These are phyloP conservation scores for Aspergillus mulundensis DNA, from an alignment of 495 filamentous ascomycete species.

Conservation along the genomic window DNA sequence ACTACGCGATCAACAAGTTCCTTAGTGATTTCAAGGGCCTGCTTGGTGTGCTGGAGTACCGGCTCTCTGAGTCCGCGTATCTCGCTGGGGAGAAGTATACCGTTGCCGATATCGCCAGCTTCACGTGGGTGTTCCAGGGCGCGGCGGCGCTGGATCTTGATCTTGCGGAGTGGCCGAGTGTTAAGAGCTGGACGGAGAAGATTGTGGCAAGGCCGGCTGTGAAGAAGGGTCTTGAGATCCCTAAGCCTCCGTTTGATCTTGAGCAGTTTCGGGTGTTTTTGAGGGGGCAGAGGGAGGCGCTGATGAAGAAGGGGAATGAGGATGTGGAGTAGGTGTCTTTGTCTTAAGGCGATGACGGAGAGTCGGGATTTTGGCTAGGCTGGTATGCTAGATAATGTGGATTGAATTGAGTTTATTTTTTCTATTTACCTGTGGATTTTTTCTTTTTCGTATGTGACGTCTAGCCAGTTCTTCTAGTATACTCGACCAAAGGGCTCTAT, in stretches of 20 bases:
- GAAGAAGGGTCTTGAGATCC: constrained; percentile 26
- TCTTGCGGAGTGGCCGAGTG: constrained; percentile 33
- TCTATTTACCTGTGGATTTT: no score
- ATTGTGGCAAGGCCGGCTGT: constrained; percentile 31
- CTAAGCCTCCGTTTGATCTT: constrained; percentile 15
- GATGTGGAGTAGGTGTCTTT: constrained; percentile 25
- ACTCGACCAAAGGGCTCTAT: no score
- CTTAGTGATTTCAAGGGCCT: constrained; percentile 36
- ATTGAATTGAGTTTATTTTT: no score
- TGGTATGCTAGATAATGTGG: no score
- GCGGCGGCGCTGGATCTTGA: constrained; percentile 26
- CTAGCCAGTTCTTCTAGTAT: no score
- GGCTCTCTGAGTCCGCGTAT: constrained; percentile 40
- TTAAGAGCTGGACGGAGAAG: constrained; percentile 31
- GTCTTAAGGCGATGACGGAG: no score
- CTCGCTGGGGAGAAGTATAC: constrained; percentile 39
- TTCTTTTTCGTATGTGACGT: no score
- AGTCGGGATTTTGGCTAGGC: no score
- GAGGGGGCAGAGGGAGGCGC: constrained; percentile 25
- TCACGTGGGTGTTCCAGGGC: constrained; percentile 28
- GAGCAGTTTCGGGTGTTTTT: constrained; percentile 32
- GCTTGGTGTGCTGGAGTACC: constrained; percentile 39
- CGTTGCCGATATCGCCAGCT: constrained; percentile 41
- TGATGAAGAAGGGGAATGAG: constrained; percentile 24
- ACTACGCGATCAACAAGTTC: constrained; percentile 40